Evolutionary conservation across 495 filamentous ascomycete species (phyloP).

Genomic region (Echria macrotheca): DNA sequence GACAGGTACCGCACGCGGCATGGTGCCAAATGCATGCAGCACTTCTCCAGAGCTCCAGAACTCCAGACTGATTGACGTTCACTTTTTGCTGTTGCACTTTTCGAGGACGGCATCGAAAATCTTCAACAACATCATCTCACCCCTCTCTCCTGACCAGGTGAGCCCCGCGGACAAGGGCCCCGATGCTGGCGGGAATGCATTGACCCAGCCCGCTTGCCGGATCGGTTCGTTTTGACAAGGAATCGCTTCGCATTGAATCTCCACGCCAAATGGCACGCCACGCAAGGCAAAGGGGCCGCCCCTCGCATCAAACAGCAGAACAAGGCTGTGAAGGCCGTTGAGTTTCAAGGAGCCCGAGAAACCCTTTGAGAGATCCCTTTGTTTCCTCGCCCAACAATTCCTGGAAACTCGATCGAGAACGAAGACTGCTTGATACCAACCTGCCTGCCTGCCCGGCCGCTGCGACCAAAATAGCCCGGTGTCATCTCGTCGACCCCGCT

Average conservation of each 20-base stretch:
- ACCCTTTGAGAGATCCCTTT: background rate
- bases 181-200: constrained; percentile 11
- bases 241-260: constrained; percentile 5
- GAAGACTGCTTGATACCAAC: too few relatives aligned
- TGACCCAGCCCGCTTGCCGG: constrained; percentile 1
- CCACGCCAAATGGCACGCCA: too few relatives aligned
- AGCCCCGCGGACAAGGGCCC: too few relatives aligned
- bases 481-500: background rate
- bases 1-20: too few relatives aligned
- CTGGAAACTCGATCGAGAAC: too few relatives aligned
- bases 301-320: constrained; percentile 10
- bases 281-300: constrained; percentile 3
- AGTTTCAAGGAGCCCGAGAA: constrained; percentile 7
- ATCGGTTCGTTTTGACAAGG: background rate
- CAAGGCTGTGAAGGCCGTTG: constrained; percentile 6
- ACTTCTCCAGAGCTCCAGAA: too few relatives aligned
- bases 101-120: too few relatives aligned
- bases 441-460: too few relatives aligned
- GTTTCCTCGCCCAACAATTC: too few relatives aligned
- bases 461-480: constrained; percentile 7
- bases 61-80: too few relatives aligned
- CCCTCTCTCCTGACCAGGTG: constrained; percentile 5
- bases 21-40: too few relatives aligned
- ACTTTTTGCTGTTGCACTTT: too few relatives aligned
- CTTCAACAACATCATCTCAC: background rate